phyloP scores from a whole-genome alignment of 495 filamentous ascomycete genomes.

The Xylaria longipes region DNA sequence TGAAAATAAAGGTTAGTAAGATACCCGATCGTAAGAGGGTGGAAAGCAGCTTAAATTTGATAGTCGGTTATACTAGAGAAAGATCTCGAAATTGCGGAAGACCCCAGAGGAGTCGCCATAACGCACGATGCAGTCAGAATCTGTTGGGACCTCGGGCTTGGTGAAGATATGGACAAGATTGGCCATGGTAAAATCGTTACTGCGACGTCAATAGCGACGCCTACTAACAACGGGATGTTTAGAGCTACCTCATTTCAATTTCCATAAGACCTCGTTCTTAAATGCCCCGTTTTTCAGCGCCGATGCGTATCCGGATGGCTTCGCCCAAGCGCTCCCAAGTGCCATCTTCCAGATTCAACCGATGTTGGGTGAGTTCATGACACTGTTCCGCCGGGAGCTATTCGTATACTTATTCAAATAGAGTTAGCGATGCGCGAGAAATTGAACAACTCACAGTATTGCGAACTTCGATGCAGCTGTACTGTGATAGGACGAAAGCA shows the following conservation, averaged over 20 bases:
- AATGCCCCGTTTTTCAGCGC: slow-evolving; percentile 28
- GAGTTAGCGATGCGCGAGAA: slow-evolving; percentile 35
- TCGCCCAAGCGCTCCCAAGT: slow-evolving; percentile 32
- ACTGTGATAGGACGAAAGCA: slow-evolving; percentile 41
- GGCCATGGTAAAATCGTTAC: slow-evolving; percentile 33
- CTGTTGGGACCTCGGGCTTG: slow-evolving; percentile 53
- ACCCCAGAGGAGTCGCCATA: slow-evolving; percentile 59
- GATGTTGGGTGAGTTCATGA: slow-evolving; percentile 30
- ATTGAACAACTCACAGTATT: slow-evolving; percentile 31
- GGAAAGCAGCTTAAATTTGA: not conserved
- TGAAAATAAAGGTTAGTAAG: slow-evolving; percentile 39
- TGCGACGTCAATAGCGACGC: not conserved
- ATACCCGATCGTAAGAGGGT: not conserved
- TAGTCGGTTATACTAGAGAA: slow-evolving; percentile 51
- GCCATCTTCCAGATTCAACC: slow-evolving; percentile 37
- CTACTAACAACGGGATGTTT: not conserved
- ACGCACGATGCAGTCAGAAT: slow-evolving; percentile 59
- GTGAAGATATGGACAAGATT: slow-evolving; percentile 46
- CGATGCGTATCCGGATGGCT: slow-evolving; percentile 15
- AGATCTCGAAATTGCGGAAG: slow-evolving; percentile 51
- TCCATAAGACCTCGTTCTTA: slow-evolving; percentile 28
- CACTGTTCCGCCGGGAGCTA: not conserved
- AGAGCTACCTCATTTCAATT: slow-evolving; percentile 45
- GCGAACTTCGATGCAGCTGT: slow-evolving; percentile 46
- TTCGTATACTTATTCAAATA: slow-evolving; percentile 33